Conservation (phyloP, 805 yeast species). For the Hanseniaspora valbyensis region DNA sequence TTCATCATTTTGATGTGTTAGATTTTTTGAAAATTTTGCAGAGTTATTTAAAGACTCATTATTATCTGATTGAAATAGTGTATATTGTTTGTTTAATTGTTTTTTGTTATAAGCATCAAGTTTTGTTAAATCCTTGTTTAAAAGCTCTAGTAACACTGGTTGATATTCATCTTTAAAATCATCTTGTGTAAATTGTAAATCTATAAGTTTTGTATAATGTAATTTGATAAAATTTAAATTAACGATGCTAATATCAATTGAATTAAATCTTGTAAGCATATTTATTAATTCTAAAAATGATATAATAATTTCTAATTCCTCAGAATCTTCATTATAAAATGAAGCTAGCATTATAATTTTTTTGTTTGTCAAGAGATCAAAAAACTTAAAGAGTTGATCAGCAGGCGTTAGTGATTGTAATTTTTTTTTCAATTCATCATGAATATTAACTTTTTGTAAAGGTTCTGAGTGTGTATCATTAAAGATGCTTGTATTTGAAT, state of each 20-base stretch:
- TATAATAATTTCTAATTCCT: not conserved
- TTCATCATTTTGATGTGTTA: not conserved
- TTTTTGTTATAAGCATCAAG: conserved; percentile 1
- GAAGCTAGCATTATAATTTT: not conserved
- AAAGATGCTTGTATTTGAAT: too few relatives aligned
- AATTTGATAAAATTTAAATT: not conserved
- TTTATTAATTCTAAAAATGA: not conserved
- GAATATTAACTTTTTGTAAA: too few relatives aligned
- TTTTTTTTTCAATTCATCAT: not conserved
- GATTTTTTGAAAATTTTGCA: not conserved
- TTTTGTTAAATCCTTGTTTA: not conserved
- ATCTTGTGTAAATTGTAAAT: not conserved
- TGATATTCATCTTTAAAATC: not conserved
- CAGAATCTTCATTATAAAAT: not conserved
- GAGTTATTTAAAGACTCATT: not conserved
- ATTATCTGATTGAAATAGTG: not conserved
- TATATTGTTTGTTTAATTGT: not conserved
- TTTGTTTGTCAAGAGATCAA: conserved; percentile 1
- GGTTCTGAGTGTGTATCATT: too few relatives aligned
- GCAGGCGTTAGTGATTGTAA: not conserved
- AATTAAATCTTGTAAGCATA: not conserved
- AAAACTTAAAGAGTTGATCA: not conserved
- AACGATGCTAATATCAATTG: not conserved
- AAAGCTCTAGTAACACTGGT: not conserved
- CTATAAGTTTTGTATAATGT: not conserved